phyloP scores from a whole-genome alignment of 2,329 filamentous ascomycete species.

The Penicillium olsonii region DNA sequence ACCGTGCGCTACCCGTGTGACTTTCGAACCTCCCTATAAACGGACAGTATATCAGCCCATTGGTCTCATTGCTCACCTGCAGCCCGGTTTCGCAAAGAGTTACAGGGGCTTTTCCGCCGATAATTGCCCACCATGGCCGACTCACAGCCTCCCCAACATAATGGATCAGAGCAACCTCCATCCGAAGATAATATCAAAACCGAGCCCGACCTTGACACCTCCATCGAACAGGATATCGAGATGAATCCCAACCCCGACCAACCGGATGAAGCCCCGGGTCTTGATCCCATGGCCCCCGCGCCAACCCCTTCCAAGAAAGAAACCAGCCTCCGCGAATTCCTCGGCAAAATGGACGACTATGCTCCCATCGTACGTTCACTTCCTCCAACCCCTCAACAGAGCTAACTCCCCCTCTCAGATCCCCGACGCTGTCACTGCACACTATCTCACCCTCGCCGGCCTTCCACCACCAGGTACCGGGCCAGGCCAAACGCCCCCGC shows the following conservation, averaged over 20 bases:
- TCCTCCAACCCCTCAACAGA: constrained; percentile 1
- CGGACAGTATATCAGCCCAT: constrained; percentile 3
- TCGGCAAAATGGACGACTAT: constrained; percentile 97
- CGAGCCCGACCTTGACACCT: constrained; percentile 33
- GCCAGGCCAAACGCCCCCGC: constrained; percentile 73
- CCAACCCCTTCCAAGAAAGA: constrained; percentile 78
- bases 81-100: constrained; percentile 16
- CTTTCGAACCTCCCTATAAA: constrained; percentile 9
- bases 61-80: constrained; percentile 7
- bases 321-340: constrained; percentile 85
- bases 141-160: constrained; percentile 23
- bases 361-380: constrained; percentile 77
- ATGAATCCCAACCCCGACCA: constrained; percentile 30
- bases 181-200: constrained; percentile 21
- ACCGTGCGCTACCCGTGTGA: constrained; percentile 11
- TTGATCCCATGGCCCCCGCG: constrained; percentile 51
- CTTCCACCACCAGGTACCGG: constrained; percentile 84
- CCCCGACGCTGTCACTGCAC: constrained; percentile 94
- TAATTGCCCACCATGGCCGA: constrained; percentile 38
- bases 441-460: constrained; percentile 95
- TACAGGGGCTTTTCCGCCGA: constrained; percentile 9
- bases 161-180: constrained; percentile 25
- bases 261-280: constrained; percentile 13
- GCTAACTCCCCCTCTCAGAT: constrained; percentile 62
- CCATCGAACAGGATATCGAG: constrained; percentile 41